Base-by-base conservation (phyloP, 352 stramenopile species). In the Phytopythium boreale region DNA sequence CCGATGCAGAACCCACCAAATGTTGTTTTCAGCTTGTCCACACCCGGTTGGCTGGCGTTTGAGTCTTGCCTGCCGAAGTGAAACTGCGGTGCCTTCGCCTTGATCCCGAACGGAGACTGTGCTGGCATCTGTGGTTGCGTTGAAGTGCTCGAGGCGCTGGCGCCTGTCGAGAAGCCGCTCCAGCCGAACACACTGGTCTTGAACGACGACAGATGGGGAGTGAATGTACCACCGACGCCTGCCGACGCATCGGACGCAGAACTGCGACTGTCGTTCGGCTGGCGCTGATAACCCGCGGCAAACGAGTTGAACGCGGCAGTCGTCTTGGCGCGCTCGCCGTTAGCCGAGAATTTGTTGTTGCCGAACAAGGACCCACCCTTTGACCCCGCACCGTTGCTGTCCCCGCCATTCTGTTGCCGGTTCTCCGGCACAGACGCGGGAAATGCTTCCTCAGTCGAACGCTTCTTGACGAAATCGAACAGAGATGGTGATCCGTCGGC, bases 1-100 rank as follows among this genome's bases (percentile, higher is more conserved):
- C 73, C 73, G 61, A 80, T 72, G 8, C 58, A 62, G 34, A 80
- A 80, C 5, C 59, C 56, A 52, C 61, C 58, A 59, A 47, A 53
- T 17, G 49, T 62, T 20, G 43, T 22, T 37, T 63, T 58, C 31
- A 44, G 46, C 53, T 52, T 67, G 26, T 59, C 46, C 22, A 37
- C 34, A 39, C 41, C 29, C 4, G 51, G 50, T 22, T 43, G 60
- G 22, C 52, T 12, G 5, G 53, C 22, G 6, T 56, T 58, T 8
- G 43, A 44, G 11, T 58, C 34, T 39, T 43, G 19, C 34, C 64
- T 41, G 6, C 72, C 64, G 55, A 79, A 76, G 63, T 68, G 46
- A 57, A 74, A 75, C 43, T 47, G 63, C 31, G 7, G 41, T 36
- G 36, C 52, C 36, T 26, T 47, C 41, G 14, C 41, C 20, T 15